Percentiles rank a stretch among this genome's conserved stretches.
Evolutionary conservation across 2,329 filamentous ascomycete species (phyloP).

Genomic region (Didymella sp.): DNA sequence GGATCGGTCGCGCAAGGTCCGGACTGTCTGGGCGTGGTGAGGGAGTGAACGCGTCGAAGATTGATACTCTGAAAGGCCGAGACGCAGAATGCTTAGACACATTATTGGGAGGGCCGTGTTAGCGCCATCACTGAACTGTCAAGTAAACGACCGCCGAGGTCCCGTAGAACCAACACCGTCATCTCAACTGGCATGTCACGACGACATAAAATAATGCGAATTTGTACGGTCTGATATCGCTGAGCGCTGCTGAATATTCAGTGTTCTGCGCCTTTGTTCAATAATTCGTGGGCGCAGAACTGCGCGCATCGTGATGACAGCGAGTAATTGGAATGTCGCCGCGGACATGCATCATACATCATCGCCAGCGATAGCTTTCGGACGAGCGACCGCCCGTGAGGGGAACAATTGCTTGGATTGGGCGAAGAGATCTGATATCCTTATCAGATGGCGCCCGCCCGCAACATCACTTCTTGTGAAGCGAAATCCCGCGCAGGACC

Average conservation of each 20-base stretch:
- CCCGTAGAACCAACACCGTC: slow-evolving; percentile 1
- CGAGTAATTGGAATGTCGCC: slow-evolving; percentile 12
- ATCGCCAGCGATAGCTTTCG: slow-evolving; percentile 25
- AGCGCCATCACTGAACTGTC: slow-evolving; percentile 8
- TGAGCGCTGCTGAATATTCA: not conserved
- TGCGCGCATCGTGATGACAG: slow-evolving; percentile 1
- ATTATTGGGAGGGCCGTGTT: slow-evolving; percentile 5
- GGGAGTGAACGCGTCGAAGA: slow-evolving; percentile 19
- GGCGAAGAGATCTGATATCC: slow-evolving; percentile 35
- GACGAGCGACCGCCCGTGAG: slow-evolving; percentile 24
- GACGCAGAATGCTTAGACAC: slow-evolving; percentile 6
- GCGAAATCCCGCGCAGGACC: not conserved
- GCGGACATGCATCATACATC: slow-evolving; percentile 22
- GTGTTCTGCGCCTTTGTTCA: not conserved
- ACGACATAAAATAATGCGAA: not conserved
- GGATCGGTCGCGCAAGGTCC: slow-evolving; percentile 11
- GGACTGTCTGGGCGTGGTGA: slow-evolving; percentile 17
- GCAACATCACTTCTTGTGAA: slow-evolving; percentile 4
- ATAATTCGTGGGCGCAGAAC: not conserved
- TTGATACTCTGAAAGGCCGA: slow-evolving; percentile 13
- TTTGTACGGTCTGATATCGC: not conserved
- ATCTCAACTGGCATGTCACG: slow-evolving; percentile 2
- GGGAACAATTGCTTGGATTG: slow-evolving; percentile 21
- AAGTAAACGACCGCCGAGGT: slow-evolving; percentile 9
- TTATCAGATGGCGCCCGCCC: slow-evolving; percentile 13